These are phyloP conservation scores for Monilinia fructigena DNA, from an alignment of 2,329 filamentous ascomycete genomes.

Conservation along the genomic window DNA sequence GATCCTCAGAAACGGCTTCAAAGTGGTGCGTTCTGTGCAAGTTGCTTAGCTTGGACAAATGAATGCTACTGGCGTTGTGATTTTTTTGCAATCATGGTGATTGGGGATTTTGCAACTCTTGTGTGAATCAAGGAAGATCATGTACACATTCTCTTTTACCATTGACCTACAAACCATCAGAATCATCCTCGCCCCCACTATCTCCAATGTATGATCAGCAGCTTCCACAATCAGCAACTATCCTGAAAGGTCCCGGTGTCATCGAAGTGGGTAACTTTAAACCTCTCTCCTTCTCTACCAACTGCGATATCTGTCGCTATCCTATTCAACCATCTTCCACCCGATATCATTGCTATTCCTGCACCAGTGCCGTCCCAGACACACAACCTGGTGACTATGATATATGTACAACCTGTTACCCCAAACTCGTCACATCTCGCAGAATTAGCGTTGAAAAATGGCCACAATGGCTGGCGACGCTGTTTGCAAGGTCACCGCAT, in stretches of 20 bases:
- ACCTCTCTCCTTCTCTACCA: constrained; percentile 68
- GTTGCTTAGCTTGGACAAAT: constrained; percentile 71
- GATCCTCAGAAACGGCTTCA: constrained; percentile 68
- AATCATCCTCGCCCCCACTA: constrained; percentile 42
- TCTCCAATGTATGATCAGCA: constrained; percentile 45
- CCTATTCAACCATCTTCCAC: constrained; percentile 67
- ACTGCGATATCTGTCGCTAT: constrained; percentile 75
- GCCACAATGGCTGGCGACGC: constrained; percentile 76
- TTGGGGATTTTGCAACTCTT: constrained; percentile 90
- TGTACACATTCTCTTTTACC: constrained; percentile 83
- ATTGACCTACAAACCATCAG: constrained; percentile 58
- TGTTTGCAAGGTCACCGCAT: constrained; percentile 82
- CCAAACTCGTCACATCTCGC: constrained; percentile 58
- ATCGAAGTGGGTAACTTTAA: constrained; percentile 55
- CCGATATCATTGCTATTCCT: constrained; percentile 78
- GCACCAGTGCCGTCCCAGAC: constrained; percentile 55
- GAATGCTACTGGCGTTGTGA: constrained; percentile 89
- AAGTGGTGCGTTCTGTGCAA: constrained; percentile 80
- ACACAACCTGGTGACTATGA: constrained; percentile 74
- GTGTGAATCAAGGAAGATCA: constrained; percentile 76
- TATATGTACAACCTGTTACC: constrained; percentile 77
- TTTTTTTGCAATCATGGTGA: constrained; percentile 81
- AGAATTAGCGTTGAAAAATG: constrained; percentile 72
- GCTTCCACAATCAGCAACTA: constrained; percentile 48
- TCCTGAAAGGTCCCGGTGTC: constrained; percentile 49